Conservation (phyloP, 2,329 filamentous ascomycete genomes). For the Magnaporthales sp. region DNA sequence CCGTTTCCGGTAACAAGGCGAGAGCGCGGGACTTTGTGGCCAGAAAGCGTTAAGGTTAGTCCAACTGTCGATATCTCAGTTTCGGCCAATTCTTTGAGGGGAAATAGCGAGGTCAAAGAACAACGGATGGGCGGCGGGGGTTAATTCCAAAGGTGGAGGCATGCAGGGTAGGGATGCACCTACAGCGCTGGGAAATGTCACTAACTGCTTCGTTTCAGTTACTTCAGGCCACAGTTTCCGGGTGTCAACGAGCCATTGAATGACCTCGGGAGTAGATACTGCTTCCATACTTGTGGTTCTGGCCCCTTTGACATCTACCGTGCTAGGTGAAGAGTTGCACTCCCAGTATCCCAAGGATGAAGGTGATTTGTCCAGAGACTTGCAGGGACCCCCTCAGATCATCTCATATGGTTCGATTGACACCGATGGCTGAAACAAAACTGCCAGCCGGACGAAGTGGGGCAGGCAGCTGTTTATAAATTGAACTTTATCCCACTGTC, state of each 20-base stretch:
- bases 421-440: neutral
- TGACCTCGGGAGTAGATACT: slow-evolving; percentile 22
- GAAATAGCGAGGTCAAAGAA: neutral
- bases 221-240: slow-evolving; percentile 47
- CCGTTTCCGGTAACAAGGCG: slow-evolving; percentile 40
- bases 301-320: neutral
- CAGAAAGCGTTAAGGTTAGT: neutral
- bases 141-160: slow-evolving; percentile 4
- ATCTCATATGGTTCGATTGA: neutral
- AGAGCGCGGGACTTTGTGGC: slow-evolving; percentile 34
- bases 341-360: neutral
- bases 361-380: neutral
- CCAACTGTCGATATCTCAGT: neutral
- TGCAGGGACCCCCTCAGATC: neutral
- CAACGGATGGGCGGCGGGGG: neutral
- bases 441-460: neutral
- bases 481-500: neutral
- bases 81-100: neutral
- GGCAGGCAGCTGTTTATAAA: neutral
- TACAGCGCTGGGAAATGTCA: slow-evolving; percentile 14
- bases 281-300: neutral
- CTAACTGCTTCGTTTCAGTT: slow-evolving; percentile 37
- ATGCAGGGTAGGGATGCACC: neutral
- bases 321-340: neutral
- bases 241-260: slow-evolving; percentile 57